Conservation (phyloP, 1,139 yeast species). For the Zygosaccharomyces pseudobailii region DNA sequence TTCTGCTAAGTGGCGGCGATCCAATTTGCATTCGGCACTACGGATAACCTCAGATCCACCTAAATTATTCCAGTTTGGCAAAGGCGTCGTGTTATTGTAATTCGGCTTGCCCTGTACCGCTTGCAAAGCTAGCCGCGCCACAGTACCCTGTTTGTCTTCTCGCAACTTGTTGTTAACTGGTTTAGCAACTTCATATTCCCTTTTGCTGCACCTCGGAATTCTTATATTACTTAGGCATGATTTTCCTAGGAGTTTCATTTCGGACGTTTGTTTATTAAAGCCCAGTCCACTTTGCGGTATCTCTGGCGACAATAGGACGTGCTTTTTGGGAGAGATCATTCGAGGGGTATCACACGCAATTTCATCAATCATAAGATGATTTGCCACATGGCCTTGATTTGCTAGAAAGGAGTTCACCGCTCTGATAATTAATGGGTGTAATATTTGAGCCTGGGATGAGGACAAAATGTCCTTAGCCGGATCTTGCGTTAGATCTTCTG, state of each 20-base stretch:
- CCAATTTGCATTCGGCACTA: slow-evolving; percentile 7
- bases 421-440: slow-evolving; percentile 35
- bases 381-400: slow-evolving; percentile 24
- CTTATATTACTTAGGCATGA: no score
- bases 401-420: slow-evolving; percentile 34
- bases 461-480: slow-evolving; percentile 37
- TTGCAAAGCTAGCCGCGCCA: not conserved
- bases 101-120: not conserved
- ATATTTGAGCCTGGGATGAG: slow-evolving; percentile 30
- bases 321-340: no score
- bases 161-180: no score
- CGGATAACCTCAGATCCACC: not conserved
- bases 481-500: slow-evolving; percentile 42
- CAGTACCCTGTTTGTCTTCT: not conserved
- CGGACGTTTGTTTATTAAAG: slow-evolving; percentile 18
- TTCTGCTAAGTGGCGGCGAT: slow-evolving; percentile 16
- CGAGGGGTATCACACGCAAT: not conserved
- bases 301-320: not conserved
- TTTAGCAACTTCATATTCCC: no score
- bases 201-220: no score
- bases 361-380: not conserved
- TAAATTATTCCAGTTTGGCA: not conserved
- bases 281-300: slow-evolving; percentile 5
- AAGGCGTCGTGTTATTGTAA: not conserved
- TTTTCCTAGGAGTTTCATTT: no score